A percentile compares a stretch with the other conserved stretches of the same genome.
Evolutionary conservation across 2,329 filamentous ascomycete species (phyloP).

Genomic region (Juglanconis juglandina): DNA sequence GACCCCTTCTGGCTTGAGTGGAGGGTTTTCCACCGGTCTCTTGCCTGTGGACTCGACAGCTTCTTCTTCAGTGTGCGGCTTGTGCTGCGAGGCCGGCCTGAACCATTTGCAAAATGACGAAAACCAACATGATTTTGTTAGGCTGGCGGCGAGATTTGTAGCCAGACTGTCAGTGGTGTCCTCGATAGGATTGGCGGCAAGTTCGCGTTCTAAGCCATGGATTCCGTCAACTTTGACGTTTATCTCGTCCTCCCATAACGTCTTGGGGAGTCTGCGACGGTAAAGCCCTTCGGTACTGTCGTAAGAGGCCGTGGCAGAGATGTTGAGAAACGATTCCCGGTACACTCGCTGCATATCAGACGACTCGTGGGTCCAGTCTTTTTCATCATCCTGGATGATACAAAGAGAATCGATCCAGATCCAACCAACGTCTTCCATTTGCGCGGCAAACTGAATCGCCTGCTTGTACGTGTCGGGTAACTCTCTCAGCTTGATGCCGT

Average conservation of each 20-base stretch:
- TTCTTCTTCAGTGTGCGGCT: too few species aligned
- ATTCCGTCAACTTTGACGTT: not conserved
- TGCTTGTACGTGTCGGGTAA: not conserved
- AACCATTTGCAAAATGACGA: not conserved
- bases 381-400: constrained; percentile 11
- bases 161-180: too few species aligned
- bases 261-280: not conserved
- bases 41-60: too few species aligned
- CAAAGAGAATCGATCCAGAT: constrained; percentile 17
- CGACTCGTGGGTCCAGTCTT: constrained; percentile 21
- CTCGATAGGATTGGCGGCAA: not conserved
- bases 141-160: too few species aligned
- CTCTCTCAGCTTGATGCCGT: not conserved
- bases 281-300: constrained; percentile 15
- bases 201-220: not conserved
- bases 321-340: constrained; percentile 20
- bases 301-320: constrained; percentile 17
- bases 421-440: not conserved
- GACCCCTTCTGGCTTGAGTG: too few species aligned
- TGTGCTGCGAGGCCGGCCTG: not conserved
- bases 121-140: too few species aligned
- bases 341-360: constrained; percentile 21
- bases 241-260: constrained; percentile 4
- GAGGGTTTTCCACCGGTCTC: too few species aligned
- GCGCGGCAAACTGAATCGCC: not conserved